Evolutionary conservation across 2,329 filamentous ascomycete species (phyloP), one percentile per base, ranked within the genome.

Genomic region (Juglanconis oblonga): DNA sequence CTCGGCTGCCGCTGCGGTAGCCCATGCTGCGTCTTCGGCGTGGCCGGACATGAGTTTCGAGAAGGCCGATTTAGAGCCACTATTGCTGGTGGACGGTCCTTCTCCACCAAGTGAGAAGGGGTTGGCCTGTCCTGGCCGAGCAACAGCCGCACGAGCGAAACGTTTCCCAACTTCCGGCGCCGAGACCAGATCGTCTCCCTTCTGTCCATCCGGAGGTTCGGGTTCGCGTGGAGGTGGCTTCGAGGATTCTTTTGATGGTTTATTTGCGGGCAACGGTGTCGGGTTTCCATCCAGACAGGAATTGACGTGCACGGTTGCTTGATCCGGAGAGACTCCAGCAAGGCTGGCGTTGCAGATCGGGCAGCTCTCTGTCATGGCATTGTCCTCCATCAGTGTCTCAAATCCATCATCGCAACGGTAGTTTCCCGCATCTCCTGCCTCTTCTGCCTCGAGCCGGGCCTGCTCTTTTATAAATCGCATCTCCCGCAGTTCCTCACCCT

Each of bases 11-110:
- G 94, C 92, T 11, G 95, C 95, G 40, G 85, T 86, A 1, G 89
- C 87, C 95, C 95, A 99, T 1, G 95, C 95, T 1, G 87, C 82
- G 71, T 96, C 90, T 76, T 99, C 95, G 5, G 90, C 91, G 68
- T 97, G 92, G 5, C 87, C 87, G 6, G 92, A 91, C 95, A 99
- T 99, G 60, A 99, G 81, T 70, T 91, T 95, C 3, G 90, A 88
- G 69, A 99, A 99, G 0, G 94, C 95, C 3, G 93, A 96, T 24
- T 77, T 79, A 47, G 76, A 62, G 55, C 76, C 63, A 55, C 70
- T 65, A 57, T 71, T 35, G 58, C 70, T 50, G 62, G 29, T 51
- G 3, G 35, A 53, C 8, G 49, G 50, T 4, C 49, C 58, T 10
- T 53, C 58, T 11, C 72, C 62, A 62, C 78, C 81, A 3, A 89